Percentiles rank a stretch among this genome's conserved stretches.
phyloP scores from a whole-genome alignment of 148 eudicot genomes.

The Fallopia convolvulus region DNA sequence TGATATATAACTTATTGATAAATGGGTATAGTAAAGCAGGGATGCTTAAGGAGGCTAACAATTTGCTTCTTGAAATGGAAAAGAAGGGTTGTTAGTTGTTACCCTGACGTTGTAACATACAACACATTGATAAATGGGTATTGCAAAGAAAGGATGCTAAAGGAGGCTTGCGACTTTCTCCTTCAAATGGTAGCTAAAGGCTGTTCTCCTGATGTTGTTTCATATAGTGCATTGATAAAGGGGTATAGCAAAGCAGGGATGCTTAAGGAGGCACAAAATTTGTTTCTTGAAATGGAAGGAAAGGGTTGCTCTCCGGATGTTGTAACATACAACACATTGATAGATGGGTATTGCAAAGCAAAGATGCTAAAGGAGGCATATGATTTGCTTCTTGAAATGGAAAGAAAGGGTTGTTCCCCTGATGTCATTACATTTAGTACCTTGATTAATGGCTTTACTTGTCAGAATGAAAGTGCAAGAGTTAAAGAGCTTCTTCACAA shows the following conservation, averaged over 20 bases:
- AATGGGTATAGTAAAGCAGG: conserved; percentile 25
- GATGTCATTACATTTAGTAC: conserved; percentile 13
- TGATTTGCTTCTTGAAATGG: conserved; percentile 19
- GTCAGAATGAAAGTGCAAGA: conserved; percentile 6
- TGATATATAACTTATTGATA: conserved; percentile 15
- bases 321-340: conserved; percentile 14
- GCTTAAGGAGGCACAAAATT: conserved; percentile 17
- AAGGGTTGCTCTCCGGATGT: conserved; percentile 18
- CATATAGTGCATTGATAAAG: conserved; percentile 21
- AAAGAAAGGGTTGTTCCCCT: conserved; percentile 21
- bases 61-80: conserved; percentile 21
- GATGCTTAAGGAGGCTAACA: conserved; percentile 15
- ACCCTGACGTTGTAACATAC: conserved; percentile 12
- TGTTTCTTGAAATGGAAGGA: conserved; percentile 16
- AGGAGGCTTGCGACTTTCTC: conserved; percentile 13
- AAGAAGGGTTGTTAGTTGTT: conserved; percentile 17
- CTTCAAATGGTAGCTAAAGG: conserved; percentile 22
- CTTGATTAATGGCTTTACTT: conserved; percentile 17
- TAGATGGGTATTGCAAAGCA: conserved; percentile 27
- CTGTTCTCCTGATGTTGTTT: conserved; percentile 18
- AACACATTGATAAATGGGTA: conserved; percentile 21
- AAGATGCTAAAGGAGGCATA: conserved; percentile 17
- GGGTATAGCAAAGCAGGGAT: conserved; percentile 20
- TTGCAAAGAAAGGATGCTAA: conserved; percentile 22
- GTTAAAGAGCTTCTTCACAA: conserved; percentile 19